These are phyloP conservation scores for Butyriboletus loyo DNA, from an alignment of 768 basidiomycete genomes.

Conservation along the genomic window DNA sequence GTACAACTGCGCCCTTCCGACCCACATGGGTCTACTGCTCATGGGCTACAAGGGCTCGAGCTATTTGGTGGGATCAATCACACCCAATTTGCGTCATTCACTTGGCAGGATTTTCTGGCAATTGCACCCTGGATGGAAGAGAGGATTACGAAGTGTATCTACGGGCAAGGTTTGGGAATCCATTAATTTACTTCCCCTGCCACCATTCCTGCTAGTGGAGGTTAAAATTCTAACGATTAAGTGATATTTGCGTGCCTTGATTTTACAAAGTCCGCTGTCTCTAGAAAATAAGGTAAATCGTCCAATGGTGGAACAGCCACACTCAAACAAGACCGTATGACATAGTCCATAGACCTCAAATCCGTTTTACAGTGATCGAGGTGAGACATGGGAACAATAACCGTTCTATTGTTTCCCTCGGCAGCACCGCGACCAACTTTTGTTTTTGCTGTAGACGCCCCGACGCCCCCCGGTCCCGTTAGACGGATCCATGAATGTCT, in stretches of 20 bases:
- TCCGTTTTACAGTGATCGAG: constrained; percentile 26
- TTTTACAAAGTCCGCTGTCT: neutral
- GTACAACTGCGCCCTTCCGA: constrained; percentile 54
- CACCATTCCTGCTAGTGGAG: neutral
- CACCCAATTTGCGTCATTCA: constrained; percentile 66
- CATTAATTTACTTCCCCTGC: constrained; percentile 15
- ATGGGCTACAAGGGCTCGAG: constrained; percentile 46
- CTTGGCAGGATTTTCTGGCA: constrained; percentile 63
- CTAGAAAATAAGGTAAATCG: neutral
- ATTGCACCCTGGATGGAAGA: constrained; percentile 81
- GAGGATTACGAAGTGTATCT: constrained; percentile 57
- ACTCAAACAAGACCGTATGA: too few species aligned
- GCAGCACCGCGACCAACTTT: constrained; percentile 15
- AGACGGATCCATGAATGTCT: constrained; percentile 1
- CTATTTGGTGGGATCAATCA: constrained; percentile 46
- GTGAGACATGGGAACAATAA: too few species aligned
- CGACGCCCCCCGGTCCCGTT: constrained; percentile 11
- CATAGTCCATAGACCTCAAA: too few species aligned
- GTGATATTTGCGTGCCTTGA: neutral
- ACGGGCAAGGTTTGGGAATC: constrained; percentile 70
- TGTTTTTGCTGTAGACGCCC: constrained; percentile 16
- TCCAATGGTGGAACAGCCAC: too few species aligned
- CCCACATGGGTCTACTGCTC: constrained; percentile 36
- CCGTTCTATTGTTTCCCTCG: constrained; percentile 27
- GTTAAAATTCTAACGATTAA: neutral